Conservation (phyloP, 2,329 filamentous ascomycete species). For the Coniochaeta pulveracea region DNA sequence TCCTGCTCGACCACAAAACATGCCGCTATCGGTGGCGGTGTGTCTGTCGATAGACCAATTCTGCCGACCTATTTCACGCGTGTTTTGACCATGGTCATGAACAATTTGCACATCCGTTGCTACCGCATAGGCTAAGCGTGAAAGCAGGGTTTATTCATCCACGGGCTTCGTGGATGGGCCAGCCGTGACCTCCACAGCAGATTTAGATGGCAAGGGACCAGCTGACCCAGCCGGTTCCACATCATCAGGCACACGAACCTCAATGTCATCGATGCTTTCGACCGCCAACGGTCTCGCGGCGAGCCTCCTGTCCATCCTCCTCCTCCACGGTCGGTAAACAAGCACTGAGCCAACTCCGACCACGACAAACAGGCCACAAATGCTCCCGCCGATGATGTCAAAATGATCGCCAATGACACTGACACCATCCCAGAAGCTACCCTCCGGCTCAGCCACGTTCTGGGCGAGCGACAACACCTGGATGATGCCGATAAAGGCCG, state of each 20-base stretch:
- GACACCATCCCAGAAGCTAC: conserved; percentile 86
- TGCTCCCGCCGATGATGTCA: conserved; percentile 74
- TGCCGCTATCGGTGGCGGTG: too few relatives aligned
- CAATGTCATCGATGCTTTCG: background rate
- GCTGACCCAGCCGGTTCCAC: background rate
- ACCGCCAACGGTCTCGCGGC: too few relatives aligned
- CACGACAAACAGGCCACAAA: conserved; percentile 75
- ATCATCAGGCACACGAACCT: background rate
- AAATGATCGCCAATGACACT: conserved; percentile 66
- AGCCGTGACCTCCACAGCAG: background rate
- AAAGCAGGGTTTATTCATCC: background rate
- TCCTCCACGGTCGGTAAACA: conserved; percentile 70
- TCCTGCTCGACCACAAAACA: too few relatives aligned
- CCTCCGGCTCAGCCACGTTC: conserved; percentile 62
- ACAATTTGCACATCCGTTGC: too few relatives aligned
- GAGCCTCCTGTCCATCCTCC: conserved; percentile 26
- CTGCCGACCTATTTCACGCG: too few relatives aligned
- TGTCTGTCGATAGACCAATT: too few relatives aligned
- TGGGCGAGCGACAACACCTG: conserved; percentile 72
- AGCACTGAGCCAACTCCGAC: conserved; percentile 65
- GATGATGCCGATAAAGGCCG: conserved; percentile 73
- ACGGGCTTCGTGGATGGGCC: background rate
- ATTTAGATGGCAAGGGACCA: background rate
- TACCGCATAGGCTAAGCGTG: too few relatives aligned
- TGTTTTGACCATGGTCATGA: too few relatives aligned